Conservation (phyloP, 495 filamentous ascomycete genomes). For the Trichoderma erinaceum region DNA sequence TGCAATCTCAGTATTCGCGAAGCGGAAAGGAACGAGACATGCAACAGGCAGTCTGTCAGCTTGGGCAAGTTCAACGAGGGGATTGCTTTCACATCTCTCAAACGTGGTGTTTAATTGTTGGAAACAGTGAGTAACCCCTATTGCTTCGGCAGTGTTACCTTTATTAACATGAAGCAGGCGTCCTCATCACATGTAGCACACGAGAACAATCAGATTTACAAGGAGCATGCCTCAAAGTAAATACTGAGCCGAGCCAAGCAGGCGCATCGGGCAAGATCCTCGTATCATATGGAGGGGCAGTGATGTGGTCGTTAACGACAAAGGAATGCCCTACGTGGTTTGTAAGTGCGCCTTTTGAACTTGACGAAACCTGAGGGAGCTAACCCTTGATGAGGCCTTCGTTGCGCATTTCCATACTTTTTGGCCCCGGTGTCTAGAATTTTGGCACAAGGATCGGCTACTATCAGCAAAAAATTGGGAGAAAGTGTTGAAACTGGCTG, state of each 20-base stretch:
- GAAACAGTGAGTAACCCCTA: slow-evolving; percentile 21
- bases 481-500: slow-evolving; percentile 22
- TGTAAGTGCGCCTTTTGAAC: slow-evolving; percentile 21
- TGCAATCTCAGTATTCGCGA: slow-evolving; percentile 27
- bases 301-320: slow-evolving; percentile 26
- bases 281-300: slow-evolving; percentile 21
- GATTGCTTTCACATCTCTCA: slow-evolving; percentile 32
- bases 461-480: slow-evolving; percentile 23
- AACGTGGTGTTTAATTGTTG: slow-evolving; percentile 28
- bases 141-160: not conserved
- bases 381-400: slow-evolving; percentile 21
- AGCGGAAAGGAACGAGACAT: slow-evolving; percentile 26
- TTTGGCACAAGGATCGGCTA: slow-evolving; percentile 20
- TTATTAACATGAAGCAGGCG: slow-evolving; percentile 14
- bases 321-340: slow-evolving; percentile 29
- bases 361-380: not conserved
- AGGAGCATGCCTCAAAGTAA: slow-evolving; percentile 18
- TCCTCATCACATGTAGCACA: slow-evolving; percentile 21
- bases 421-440: slow-evolving; percentile 23
- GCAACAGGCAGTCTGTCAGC: slow-evolving; percentile 29
- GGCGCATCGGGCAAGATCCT: slow-evolving; percentile 17
- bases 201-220: slow-evolving; percentile 16
- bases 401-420: slow-evolving; percentile 27
- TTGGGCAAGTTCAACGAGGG: slow-evolving; percentile 21
- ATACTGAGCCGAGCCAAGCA: slow-evolving; percentile 19